These are phyloP conservation scores for Taiwanofungus camphoratus DNA, from an alignment of 1,284 basidiomycete genomes.

Conservation along the genomic window DNA sequence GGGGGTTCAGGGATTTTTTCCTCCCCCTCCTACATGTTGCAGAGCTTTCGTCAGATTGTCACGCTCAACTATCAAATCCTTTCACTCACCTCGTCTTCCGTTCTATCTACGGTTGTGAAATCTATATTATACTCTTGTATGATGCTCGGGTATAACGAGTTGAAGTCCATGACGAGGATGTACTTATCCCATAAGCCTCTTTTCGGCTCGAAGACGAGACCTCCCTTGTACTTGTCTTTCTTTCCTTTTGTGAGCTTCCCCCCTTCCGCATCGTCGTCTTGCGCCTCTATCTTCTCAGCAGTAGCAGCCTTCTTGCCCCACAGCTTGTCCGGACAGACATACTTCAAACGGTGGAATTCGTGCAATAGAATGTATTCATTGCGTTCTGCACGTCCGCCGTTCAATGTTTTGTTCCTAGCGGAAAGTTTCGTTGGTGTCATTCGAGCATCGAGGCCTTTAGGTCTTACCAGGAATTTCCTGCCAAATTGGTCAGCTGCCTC, in stretches of 20 bases:
- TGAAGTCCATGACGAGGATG: slow-evolving; percentile 99
- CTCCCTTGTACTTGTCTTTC: slow-evolving; percentile 97
- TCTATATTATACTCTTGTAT: slow-evolving; percentile 99
- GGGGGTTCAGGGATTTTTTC: slow-evolving; percentile 92
- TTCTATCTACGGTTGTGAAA: slow-evolving; percentile 90
- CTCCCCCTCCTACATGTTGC: slow-evolving; percentile 67
- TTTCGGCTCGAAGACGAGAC: slow-evolving; percentile 97
- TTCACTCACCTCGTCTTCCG: slow-evolving; percentile 51
- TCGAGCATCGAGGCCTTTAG: neutral
- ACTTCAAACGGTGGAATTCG: slow-evolving; percentile 96
- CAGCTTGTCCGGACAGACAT: slow-evolving; percentile 93
- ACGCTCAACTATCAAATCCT: neutral
- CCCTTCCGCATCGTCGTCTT: slow-evolving; percentile 53
- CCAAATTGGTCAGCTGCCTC: slow-evolving; percentile 93
- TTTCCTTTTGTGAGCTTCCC: slow-evolving; percentile 60
- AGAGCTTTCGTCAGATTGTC: no score
- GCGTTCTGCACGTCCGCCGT: slow-evolving; percentile 94
- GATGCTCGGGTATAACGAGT: slow-evolving; percentile 98
- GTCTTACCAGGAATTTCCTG: slow-evolving; percentile 91
- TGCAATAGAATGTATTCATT: slow-evolving; percentile 99
- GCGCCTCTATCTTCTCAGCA: slow-evolving; percentile 54
- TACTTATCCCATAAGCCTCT: slow-evolving; percentile 95
- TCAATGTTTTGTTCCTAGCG: slow-evolving; percentile 87
- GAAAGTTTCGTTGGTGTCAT: neutral
- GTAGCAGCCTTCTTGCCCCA: slow-evolving; percentile 70